These are phyloP conservation scores for Irpex sp. DNA, from an alignment of 1,284 basidiomycete species.

Conservation along the genomic window DNA sequence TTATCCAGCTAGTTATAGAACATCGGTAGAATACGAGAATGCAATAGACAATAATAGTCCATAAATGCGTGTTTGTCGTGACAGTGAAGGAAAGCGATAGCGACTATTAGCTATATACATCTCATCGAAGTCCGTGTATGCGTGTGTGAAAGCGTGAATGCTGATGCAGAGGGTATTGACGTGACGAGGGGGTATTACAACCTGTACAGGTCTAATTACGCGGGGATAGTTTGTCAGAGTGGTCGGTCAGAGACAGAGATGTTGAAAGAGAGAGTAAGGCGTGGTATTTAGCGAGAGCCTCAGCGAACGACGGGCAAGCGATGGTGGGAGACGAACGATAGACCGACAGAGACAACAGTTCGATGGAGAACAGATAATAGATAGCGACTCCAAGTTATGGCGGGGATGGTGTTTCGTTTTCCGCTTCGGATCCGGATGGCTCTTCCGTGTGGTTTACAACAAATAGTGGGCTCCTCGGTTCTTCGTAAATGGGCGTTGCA, in stretches of 20 bases:
- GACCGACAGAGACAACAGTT: neutral
- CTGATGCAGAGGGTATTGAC: neutral
- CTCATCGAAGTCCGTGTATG: neutral
- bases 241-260: no score
- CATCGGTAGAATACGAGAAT: no score
- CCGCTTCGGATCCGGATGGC: neutral
- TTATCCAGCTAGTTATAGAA: no score
- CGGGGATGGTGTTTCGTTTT: neutral
- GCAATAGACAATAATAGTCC: no score
- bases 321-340: no score
- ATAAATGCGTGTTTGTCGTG: neutral
- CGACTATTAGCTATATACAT: no score
- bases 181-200: neutral
- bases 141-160: neutral
- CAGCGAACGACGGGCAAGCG: no score
- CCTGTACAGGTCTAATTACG: neutral
- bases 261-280: no score
- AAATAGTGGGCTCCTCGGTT: neutral
- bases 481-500: neutral
- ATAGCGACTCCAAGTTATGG: neutral
- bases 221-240: neutral
- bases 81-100: neutral
- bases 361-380: neutral
- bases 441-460: conserved; percentile 2
- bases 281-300: no score